Evolutionary conservation across 768 basidiomycete species (phyloP).

Genomic region (Galerina marginata): DNA sequence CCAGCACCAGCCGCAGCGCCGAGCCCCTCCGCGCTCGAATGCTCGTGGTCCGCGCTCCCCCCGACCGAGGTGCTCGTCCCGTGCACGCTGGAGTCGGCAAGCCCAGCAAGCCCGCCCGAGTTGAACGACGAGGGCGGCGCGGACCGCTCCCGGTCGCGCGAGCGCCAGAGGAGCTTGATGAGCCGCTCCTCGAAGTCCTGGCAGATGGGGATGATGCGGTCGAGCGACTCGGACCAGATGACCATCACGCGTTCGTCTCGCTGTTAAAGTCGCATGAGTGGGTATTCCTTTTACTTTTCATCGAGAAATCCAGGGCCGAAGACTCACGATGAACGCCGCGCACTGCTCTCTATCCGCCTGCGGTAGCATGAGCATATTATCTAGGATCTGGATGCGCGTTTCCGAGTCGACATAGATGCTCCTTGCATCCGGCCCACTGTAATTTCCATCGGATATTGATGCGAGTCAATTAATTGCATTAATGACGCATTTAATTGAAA

Average conservation of each 20-base stretch:
- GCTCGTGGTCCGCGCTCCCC: slow-evolving; percentile 4
- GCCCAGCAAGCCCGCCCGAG: background rate
- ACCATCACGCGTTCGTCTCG: slow-evolving; percentile 85
- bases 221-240: slow-evolving; percentile 84
- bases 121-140: slow-evolving; percentile 14
- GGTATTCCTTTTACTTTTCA: background rate
- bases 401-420: slow-evolving; percentile 77
- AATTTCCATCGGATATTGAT: background rate
- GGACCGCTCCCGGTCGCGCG: slow-evolving; percentile 34
- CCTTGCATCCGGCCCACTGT: slow-evolving; percentile 59
- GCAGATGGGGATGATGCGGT: slow-evolving; percentile 75
- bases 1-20: background rate
- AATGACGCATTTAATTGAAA: too few species aligned
- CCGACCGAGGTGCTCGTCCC: slow-evolving; percentile 3
- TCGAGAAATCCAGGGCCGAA: background rate
- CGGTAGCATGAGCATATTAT: slow-evolving; percentile 78
- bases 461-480: background rate
- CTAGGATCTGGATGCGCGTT: slow-evolving; percentile 85
- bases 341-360: slow-evolving; percentile 86
- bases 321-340: slow-evolving; percentile 83
- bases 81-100: slow-evolving; percentile 4
- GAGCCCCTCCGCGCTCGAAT: slow-evolving; percentile 9
- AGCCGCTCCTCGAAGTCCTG: slow-evolving; percentile 78
- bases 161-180: slow-evolving; percentile 81
- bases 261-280: slow-evolving; percentile 34